Percentiles rank a stretch among this genome's conserved stretches.
Evolutionary conservation across 257 asterid genomes (phyloP).

Genomic region (Lycium barbarum): DNA sequence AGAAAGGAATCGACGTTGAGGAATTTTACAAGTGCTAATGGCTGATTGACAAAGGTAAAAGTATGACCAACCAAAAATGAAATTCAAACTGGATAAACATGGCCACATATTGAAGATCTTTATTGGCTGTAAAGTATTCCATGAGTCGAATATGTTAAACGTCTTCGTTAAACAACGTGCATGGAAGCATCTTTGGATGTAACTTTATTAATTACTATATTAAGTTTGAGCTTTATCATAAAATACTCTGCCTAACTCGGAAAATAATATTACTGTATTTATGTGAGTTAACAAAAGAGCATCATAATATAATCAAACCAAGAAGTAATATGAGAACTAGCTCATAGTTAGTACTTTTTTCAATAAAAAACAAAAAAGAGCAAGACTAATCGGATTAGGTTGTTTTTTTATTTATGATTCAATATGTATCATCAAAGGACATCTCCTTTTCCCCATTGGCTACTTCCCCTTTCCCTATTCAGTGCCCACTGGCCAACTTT

Average conservation of each 20-base stretch:
- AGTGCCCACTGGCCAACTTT: too few species aligned
- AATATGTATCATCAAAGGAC: too few species aligned
- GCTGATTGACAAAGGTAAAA: background rate
- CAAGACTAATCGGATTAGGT: background rate
- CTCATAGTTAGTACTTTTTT: background rate
- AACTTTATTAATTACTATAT: too few species aligned
- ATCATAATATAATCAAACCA: background rate
- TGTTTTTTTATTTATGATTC: background rate
- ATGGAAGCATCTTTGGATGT: background rate
- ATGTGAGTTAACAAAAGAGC: background rate
- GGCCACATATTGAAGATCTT: background rate
- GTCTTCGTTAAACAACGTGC: background rate
- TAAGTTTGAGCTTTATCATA: background rate
- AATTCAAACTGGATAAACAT: background rate
- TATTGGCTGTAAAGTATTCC: constrained; percentile 1
- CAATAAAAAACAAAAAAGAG: background rate
- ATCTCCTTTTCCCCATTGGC: too few species aligned
- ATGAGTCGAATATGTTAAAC: background rate
- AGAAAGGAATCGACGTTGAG: background rate
- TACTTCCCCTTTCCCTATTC: too few species aligned
- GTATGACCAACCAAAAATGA: background rate
- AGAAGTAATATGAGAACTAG: background rate
- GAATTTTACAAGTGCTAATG: background rate
- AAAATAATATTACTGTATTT: background rate
- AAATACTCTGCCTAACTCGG: background rate